phyloP scores from a whole-genome alignment of 2,329 filamentous ascomycete genomes.

The Colletotrichum trifolii region DNA sequence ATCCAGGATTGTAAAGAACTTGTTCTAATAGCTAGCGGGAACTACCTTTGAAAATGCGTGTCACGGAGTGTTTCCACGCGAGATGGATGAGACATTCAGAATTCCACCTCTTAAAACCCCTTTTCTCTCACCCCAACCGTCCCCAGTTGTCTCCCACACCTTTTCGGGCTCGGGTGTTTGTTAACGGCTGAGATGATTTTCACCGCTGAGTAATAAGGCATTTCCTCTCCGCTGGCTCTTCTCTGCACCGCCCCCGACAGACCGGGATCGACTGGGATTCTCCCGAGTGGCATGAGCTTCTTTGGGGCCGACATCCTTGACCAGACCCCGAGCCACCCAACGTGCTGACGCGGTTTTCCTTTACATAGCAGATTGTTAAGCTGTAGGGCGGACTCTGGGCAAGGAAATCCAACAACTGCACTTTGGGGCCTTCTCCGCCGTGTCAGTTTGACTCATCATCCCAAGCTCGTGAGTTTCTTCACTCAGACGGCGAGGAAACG shows the following conservation, averaged over 20 bases:
- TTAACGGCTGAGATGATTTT: conserved; percentile 2
- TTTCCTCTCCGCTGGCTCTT: too few species aligned
- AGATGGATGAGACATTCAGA: conserved; percentile 1
- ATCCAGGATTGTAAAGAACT: background rate
- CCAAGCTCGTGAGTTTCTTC: too few species aligned
- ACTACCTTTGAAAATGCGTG: background rate
- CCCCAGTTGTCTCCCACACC: background rate
- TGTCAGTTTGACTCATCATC: too few species aligned
- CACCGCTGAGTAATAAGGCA: conserved; percentile 14
- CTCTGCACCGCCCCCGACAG: too few species aligned
- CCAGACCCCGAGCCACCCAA: too few species aligned
- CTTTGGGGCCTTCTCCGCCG: too few species aligned
- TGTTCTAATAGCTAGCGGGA: background rate
- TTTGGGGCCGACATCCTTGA: background rate
- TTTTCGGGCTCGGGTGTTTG: conserved; percentile 16
- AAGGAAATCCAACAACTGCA: too few species aligned
- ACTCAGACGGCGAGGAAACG: too few species aligned
- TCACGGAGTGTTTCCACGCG: conserved; percentile 19
- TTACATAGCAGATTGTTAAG: too few species aligned
- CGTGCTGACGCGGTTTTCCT: too few species aligned
- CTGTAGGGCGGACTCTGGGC: too few species aligned
- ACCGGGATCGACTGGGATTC: conserved; percentile 3
- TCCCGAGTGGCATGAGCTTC: conserved; percentile 15
- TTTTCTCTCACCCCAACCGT: background rate
- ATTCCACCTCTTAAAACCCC: background rate